Evolutionary conservation across 1,139 yeast species (phyloP).

Genomic region (Debaryomyces sp.): DNA sequence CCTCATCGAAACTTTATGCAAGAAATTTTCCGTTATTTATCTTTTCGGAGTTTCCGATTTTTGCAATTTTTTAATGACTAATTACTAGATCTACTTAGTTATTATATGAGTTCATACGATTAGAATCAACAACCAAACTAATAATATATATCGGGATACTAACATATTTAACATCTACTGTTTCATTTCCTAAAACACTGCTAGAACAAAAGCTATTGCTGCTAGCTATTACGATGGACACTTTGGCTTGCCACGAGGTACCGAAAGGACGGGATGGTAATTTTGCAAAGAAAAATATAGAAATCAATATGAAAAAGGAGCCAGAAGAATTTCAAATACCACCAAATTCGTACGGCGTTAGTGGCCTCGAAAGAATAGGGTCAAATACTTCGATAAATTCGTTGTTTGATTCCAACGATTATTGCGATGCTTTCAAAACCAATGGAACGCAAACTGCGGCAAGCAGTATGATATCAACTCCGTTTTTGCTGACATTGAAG

Average conservation of each 20-base stretch:
- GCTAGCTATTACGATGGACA: neutral
- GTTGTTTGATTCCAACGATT: constrained; percentile 22
- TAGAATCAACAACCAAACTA: neutral
- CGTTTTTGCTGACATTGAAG: neutral
- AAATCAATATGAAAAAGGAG: neutral
- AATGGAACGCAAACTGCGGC: neutral
- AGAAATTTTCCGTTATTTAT: constrained; percentile 3
- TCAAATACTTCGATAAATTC: constrained; percentile 32
- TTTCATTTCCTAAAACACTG: neutral
- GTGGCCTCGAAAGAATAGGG: constrained; percentile 13
- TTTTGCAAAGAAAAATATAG: neutral
- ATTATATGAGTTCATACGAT: neutral
- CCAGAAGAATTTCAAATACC: neutral
- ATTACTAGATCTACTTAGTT: neutral
- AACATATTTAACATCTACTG: neutral
- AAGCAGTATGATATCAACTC: neutral
- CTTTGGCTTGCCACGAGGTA: neutral
- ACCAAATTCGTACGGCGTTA: neutral
- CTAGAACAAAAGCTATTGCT: neutral
- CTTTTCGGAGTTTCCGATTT: constrained; percentile 10
- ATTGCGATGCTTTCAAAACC: neutral
- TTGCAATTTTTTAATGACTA: neutral
- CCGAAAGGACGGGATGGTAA: neutral
- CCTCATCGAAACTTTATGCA: constrained; percentile 5
- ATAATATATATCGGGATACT: neutral